Base-by-base conservation (phyloP, 768 basidiomycete genomes). In the Leucocoprinus sp. region DNA sequence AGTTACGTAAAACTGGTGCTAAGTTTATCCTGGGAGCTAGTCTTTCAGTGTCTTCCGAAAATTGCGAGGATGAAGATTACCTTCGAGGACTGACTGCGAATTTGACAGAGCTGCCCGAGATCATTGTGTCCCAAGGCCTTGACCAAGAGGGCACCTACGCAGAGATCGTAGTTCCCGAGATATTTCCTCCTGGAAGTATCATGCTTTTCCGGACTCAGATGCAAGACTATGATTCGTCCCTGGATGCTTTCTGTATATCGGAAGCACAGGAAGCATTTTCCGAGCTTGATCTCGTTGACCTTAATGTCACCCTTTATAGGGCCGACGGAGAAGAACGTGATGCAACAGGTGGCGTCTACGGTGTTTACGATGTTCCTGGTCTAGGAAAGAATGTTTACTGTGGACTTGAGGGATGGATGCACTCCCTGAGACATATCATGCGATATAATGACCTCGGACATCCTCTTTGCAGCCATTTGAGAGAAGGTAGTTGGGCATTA, bases 361-460 rank as follows among this genome's bases (percentile, higher is more conserved):
- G 96, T 2, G 76, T 69, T 1, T 98, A 98, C 62, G 74, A 83
- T 37, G 66, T 99, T 26, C 88, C 93, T 4, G 77, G 73, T 18
- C 57, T 77, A 18, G 91, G 86, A 0, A 74, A 75, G 48, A 67
- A 93, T 61, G 80, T 77, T 8, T 99, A 97, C 63, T 97, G 93
- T 56, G 96, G 96, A 14, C 62, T 98, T 41, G 91, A 98, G 57
- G 96, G 96, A 1, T 99, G 93, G 92, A 97, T 99, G 92, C 77
- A 83, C 54, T 82, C 82, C 0, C 67, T 98, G 44, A 74, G 79
- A 29, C 78, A 79, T 53, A 80, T 98, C 60, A 93, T 93, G 79
- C 71, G 72, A 52, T 75, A 80, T 57, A 98, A 98, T 61, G 93
- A 99, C 59, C 74, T 98, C 2, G 96, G 96, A 0, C 93, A 98